phyloP scores from a whole-genome alignment of 495 filamentous ascomycete genomes.

The Podospora fimiseda region DNA sequence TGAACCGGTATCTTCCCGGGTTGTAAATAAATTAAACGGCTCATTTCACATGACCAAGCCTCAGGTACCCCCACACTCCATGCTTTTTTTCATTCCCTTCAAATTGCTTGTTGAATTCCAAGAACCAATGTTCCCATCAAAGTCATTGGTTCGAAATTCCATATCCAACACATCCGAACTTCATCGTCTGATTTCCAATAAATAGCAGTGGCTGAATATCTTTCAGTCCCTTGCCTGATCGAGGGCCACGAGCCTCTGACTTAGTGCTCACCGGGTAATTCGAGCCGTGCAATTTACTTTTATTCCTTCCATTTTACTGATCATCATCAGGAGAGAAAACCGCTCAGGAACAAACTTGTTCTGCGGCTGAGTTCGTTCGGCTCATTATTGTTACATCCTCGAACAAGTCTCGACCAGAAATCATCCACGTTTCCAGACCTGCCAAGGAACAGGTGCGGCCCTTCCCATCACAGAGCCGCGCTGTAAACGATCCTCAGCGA shows the following conservation, averaged over 20 bases:
- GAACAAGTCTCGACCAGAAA: neutral
- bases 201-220: no score
- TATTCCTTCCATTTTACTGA: neutral
- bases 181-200: neutral
- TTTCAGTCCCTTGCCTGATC: neutral
- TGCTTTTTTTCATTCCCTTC: no score
- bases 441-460: neutral
- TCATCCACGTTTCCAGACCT: neutral
- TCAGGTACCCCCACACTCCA: conserved; percentile 2
- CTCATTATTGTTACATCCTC: neutral
- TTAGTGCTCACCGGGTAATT: conserved; percentile 19
- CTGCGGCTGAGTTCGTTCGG: neutral
- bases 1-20: conserved; percentile 1
- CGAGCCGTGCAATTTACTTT: conserved; percentile 13
- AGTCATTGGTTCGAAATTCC: no score
- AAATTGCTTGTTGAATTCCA: no score
- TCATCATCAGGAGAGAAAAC: conserved; percentile 5
- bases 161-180: no score
- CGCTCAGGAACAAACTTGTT: conserved; percentile 8
- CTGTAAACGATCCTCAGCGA: neutral
- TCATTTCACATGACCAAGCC: neutral
- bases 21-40: conserved; percentile 1
- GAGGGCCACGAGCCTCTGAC: no score
- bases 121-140: no score
- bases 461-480: neutral